Percentiles rank a stretch among this genome's conserved stretches.
Evolutionary conservation across 2,329 filamentous ascomycete species (phyloP).

Genomic region (Pestalotiopsis sp.): DNA sequence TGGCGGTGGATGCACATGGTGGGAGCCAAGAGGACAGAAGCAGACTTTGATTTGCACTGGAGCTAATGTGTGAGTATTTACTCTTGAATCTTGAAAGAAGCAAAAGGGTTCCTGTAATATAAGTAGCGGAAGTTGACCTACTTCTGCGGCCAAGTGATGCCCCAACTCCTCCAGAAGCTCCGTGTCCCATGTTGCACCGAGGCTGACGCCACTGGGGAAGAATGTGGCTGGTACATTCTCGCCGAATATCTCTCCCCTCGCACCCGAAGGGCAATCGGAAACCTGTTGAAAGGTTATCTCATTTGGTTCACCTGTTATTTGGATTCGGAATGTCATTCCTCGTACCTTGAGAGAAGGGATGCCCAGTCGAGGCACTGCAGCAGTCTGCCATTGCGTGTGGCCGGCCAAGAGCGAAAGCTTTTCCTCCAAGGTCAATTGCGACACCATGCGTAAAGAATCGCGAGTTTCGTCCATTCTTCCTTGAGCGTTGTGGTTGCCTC

Average conservation of each 20-base stretch:
- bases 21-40: constrained; percentile 59
- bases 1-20: constrained; percentile 65
- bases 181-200: constrained; percentile 60
- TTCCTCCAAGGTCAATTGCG: not conserved
- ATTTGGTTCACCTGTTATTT: not conserved
- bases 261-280: constrained; percentile 71
- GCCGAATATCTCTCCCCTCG: constrained; percentile 69
- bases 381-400: not conserved
- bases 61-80: not conserved
- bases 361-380: not conserved
- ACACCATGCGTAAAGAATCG: not conserved
- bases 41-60: constrained; percentile 54
- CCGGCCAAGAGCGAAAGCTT: not conserved
- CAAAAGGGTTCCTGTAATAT: not conserved
- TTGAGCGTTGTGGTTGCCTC: not conserved
- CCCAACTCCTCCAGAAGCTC: constrained; percentile 53
- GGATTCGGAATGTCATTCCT: too few species aligned
- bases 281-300: constrained; percentile 47
- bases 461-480: not conserved
- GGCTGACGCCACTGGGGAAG: constrained; percentile 59
- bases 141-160: constrained; percentile 53
- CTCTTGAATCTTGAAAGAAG: not conserved
- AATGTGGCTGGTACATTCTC: constrained; percentile 61
- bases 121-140: not conserved
- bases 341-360: not conserved